Evolutionary conservation across 768 basidiomycete genomes (phyloP).

Genomic region (Trametes meyenii): DNA sequence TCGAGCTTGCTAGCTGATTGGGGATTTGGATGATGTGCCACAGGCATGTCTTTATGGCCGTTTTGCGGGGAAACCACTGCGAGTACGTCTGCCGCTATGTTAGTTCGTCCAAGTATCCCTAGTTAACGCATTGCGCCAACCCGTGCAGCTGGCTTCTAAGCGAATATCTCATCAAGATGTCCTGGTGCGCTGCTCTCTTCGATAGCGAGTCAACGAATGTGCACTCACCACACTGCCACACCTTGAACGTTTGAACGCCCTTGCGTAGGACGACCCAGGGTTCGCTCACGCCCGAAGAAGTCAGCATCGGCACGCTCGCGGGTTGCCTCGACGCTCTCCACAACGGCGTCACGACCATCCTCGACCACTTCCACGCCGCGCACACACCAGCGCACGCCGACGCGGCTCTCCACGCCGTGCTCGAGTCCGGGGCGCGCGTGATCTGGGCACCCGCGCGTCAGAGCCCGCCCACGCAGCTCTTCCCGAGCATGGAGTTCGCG

Average conservation of each 20-base stretch:
- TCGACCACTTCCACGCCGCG: conserved; percentile 37
- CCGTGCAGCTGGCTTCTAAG: conserved; percentile 31
- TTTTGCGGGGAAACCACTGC: conserved; percentile 29
- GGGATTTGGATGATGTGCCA: no score
- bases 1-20: not conserved
- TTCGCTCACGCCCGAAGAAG: conserved; percentile 31
- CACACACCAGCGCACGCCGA: conserved; percentile 31
- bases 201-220: not conserved
- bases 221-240: not conserved
- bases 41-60: conserved; percentile 36
- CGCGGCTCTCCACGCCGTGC: conserved; percentile 29
- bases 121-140: not conserved
- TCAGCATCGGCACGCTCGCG: conserved; percentile 34
- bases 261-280: conserved; percentile 29
- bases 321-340: conserved; percentile 36
- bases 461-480: conserved; percentile 27
- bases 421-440: conserved; percentile 34
- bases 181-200: conserved; percentile 22
- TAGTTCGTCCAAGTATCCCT: not conserved
- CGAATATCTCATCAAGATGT: conserved; percentile 34
- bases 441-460: conserved; percentile 32
- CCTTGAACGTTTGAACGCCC: no score
- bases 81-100: conserved; percentile 26
- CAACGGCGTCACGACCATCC: conserved; percentile 36
- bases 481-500: conserved; percentile 26